phyloP scores from a whole-genome alignment of 768 basidiomycete genomes.

The Daedaleopsis nitida region DNA sequence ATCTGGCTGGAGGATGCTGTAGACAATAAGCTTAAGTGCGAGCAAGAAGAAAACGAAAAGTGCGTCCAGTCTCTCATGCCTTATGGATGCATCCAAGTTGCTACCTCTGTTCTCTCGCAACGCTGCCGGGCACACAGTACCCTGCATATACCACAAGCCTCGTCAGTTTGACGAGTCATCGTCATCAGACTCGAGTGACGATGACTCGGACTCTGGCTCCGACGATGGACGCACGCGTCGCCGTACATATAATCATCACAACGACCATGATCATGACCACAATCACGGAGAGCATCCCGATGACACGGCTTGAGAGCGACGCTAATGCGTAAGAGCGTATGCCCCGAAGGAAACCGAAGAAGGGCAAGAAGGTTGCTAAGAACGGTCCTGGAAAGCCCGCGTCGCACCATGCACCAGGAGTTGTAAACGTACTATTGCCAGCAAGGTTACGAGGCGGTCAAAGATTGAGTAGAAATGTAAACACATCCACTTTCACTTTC shows the following conservation, averaged over 20 bases:
- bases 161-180: constrained; percentile 84
- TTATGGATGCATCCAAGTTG: too few relatives aligned
- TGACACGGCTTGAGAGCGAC: constrained; percentile 20
- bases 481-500: too few relatives aligned
- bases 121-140: constrained; percentile 53
- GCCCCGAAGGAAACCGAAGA: constrained; percentile 30
- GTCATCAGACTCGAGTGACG: constrained; percentile 59
- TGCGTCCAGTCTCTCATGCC: constrained; percentile 40
- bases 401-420: too few relatives aligned
- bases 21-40: constrained; percentile 88
- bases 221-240: constrained; percentile 14
- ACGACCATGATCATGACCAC: constrained; percentile 22
- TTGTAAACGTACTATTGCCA: too few relatives aligned
- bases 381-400: constrained; percentile 1
- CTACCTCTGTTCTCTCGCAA: neutral
- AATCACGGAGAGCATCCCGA: constrained; percentile 13
- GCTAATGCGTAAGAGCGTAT: constrained; percentile 39
- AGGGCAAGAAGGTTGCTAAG: constrained; percentile 12
- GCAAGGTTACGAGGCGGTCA: too few relatives aligned
- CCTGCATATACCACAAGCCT: constrained; percentile 92
- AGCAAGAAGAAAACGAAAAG: constrained; percentile 94
- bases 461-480: too few relatives aligned
- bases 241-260: neutral
- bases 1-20: constrained; percentile 85
- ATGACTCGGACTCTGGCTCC: constrained; percentile 37